These are phyloP conservation scores for Trametes cubensis DNA, from an alignment of 768 basidiomycete genomes.

Conservation along the genomic window DNA sequence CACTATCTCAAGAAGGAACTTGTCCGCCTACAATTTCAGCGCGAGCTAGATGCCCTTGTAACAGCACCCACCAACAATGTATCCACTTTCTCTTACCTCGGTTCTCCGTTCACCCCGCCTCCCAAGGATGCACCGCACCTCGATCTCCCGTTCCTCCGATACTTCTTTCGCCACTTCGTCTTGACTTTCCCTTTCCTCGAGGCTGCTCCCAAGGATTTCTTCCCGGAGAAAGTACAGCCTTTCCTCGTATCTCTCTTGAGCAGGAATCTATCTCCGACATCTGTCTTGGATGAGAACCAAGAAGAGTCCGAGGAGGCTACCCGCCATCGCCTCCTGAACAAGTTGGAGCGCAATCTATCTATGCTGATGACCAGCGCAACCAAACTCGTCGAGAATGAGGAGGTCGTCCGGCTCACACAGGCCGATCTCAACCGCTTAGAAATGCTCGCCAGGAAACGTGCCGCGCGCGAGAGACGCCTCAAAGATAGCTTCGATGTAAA, in stretches of 20 bases:
- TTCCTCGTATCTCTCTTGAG: constrained; percentile 84
- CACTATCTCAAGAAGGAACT: constrained; percentile 99
- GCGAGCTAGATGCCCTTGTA: constrained; percentile 75
- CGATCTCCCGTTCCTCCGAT: constrained; percentile 87
- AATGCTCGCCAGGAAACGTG: constrained; percentile 63
- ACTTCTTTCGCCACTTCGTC: constrained; percentile 90
- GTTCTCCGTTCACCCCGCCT: constrained; percentile 80
- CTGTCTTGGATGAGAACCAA: constrained; percentile 58
- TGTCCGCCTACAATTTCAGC: constrained; percentile 79
- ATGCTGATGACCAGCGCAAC: constrained; percentile 82
- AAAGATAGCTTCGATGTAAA: constrained; percentile 85
- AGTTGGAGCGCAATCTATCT: constrained; percentile 82
- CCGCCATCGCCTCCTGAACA: constrained; percentile 68
- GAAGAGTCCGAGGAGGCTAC: constrained; percentile 59
- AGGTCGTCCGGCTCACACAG: constrained; percentile 89
- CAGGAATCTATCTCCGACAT: constrained; percentile 70
- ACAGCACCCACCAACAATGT: constrained; percentile 48
- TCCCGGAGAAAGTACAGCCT: constrained; percentile 92
- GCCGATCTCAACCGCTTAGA: constrained; percentile 81
- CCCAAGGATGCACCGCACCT: constrained; percentile 57
- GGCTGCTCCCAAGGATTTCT: constrained; percentile 88
- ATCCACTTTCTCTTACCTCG: constrained; percentile 84
- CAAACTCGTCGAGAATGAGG: constrained; percentile 82
- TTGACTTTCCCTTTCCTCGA: constrained; percentile 95
- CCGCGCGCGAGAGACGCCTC: constrained; percentile 47